phyloP scores from a whole-genome alignment of 257 asterid genomes.

The Euphrasia confusa region DNA sequence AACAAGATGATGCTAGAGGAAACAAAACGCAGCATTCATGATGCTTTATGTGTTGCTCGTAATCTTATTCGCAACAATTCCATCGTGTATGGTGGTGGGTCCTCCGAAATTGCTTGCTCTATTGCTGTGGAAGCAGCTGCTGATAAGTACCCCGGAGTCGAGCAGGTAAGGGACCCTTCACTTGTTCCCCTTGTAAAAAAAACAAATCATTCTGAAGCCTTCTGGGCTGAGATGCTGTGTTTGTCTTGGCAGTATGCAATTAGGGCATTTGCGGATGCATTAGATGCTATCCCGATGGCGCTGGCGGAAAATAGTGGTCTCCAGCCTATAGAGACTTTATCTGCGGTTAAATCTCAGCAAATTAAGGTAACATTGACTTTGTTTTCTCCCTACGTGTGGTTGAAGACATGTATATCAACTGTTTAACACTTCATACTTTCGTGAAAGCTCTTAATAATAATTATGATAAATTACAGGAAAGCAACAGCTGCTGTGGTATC shows the following conservation, averaged over 20 bases:
- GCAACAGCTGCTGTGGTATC: conserved; percentile 60
- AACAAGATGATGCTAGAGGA: conserved; percentile 99
- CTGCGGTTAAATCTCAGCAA: conserved; percentile 90
- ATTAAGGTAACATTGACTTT: conserved; percentile 48
- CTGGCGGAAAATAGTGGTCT: conserved; percentile 96
- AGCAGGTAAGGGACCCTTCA: conserved; percentile 50
- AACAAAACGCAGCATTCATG: conserved; percentile 96
- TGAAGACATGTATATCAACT: not conserved
- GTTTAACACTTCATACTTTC: not conserved
- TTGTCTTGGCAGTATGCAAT: conserved; percentile 70
- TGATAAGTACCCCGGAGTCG: conserved; percentile 95
- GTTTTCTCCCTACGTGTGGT: not conserved
- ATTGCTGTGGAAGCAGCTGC: conserved; percentile 97
- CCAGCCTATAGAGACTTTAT: conserved; percentile 87
- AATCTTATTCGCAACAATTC: conserved; percentile 93
- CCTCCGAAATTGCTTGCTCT: conserved; percentile 93
- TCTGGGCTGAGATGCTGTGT: conserved; percentile 15
- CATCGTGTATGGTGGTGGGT: conserved; percentile 96
- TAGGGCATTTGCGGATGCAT: conserved; percentile 92
- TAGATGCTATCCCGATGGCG: conserved; percentile 95
- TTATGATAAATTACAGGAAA: conserved; percentile 41
- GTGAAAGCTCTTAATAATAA: not conserved
- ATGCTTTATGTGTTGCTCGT: conserved; percentile 89
- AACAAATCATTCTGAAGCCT: not conserved
- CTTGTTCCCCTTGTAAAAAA: not conserved